Evolutionary conservation across 257 asterid genomes (phyloP).

Genomic region (Solanum commersonii): DNA sequence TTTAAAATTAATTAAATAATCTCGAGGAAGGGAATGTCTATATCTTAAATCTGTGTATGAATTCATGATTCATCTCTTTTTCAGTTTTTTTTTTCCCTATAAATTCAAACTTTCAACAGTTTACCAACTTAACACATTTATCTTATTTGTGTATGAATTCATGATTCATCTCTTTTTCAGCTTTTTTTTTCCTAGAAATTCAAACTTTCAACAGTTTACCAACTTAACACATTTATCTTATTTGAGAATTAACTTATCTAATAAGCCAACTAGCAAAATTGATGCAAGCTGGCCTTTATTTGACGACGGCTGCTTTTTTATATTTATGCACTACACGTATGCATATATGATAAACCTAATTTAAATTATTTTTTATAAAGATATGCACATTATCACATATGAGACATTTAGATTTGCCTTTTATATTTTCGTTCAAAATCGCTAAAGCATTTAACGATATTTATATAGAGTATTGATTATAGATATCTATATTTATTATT

Average conservation of each 20-base stretch:
- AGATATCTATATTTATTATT: no score
- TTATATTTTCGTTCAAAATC: no score
- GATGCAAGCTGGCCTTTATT: not conserved
- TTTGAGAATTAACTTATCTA: not conserved
- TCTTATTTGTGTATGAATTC: not conserved
- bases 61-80: not conserved
- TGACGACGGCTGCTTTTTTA: not conserved
- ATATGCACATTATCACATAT: not conserved
- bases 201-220: not conserved
- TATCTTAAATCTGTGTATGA: not conserved
- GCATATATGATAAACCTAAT: not conserved
- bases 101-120: not conserved
- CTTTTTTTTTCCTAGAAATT: not conserved
- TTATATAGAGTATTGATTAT: no score
- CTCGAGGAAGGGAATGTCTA: no score
- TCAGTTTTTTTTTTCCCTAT: not conserved
- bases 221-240: not conserved
- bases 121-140: not conserved
- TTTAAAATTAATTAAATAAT: no score
- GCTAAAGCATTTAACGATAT: not conserved
- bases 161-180: not conserved
- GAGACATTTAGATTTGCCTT: not conserved
- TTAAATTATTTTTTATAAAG: not conserved
- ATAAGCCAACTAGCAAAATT: not conserved
- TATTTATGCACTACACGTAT: not conserved